Conservation (phyloP, 2,329 filamentous ascomycete species). For the Venturia pyrina region DNA sequence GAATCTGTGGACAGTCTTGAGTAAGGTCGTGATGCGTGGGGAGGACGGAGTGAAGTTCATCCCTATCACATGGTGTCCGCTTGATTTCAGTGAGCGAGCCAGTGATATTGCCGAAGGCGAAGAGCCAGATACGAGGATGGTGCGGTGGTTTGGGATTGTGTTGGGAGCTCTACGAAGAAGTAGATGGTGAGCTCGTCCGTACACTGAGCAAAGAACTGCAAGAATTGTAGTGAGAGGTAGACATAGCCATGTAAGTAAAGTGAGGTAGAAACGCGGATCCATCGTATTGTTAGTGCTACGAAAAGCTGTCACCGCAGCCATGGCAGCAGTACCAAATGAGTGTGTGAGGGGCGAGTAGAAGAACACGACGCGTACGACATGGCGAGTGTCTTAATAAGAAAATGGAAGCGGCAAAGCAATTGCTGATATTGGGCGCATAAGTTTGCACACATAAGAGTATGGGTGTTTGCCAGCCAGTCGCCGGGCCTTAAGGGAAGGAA, state of each 20-base stretch:
- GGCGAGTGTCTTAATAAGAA: neutral
- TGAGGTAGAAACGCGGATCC: neutral
- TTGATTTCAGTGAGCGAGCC: neutral
- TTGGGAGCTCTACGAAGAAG: neutral
- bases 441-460: neutral
- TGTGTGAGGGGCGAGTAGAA: neutral
- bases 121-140: neutral
- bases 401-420: neutral
- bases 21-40: neutral
- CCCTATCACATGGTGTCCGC: neutral
- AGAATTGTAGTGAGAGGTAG: slow-evolving; percentile 1
- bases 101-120: neutral
- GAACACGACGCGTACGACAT: slow-evolving; percentile 3
- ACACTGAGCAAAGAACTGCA: neutral
- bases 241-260: neutral
- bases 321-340: neutral
- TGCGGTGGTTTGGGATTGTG: neutral
- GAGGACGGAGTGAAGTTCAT: neutral
- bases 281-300: neutral
- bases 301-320: neutral
- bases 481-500: neutral
- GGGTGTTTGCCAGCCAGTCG: neutral
- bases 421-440: neutral
- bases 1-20: neutral
- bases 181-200: neutral